These are phyloP conservation scores for Cyberlindnera meyerae DNA, from an alignment of 805 yeast genomes.

Conservation along the genomic window DNA sequence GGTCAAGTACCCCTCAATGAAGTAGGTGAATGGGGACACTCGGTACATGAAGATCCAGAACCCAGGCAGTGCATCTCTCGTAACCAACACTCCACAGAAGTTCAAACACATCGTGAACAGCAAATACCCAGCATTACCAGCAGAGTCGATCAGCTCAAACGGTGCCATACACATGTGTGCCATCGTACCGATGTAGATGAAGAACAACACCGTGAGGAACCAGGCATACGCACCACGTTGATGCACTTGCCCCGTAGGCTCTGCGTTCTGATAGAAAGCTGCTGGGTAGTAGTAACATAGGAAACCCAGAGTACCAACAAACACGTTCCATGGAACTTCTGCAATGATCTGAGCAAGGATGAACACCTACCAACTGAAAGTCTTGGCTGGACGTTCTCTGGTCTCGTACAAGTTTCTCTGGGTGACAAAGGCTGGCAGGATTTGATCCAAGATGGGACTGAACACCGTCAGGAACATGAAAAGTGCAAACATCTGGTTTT, in stretches of 20 bases:
- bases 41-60: slow-evolving; percentile 82
- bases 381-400: slow-evolving; percentile 68
- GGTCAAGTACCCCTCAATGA: slow-evolving; percentile 50
- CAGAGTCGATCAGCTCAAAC: slow-evolving; percentile 53
- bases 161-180: slow-evolving; percentile 59
- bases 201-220: slow-evolving; percentile 42
- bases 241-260: slow-evolving; percentile 5
- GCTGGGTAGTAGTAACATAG: slow-evolving; percentile 70
- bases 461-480: slow-evolving; percentile 62
- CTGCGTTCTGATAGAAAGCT: slow-evolving; percentile 36
- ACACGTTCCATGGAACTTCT: slow-evolving; percentile 61
- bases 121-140: slow-evolving; percentile 55
- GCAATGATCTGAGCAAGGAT: slow-evolving; percentile 56
- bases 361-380: slow-evolving; percentile 63
- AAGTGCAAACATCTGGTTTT: slow-evolving; percentile 74
- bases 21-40: slow-evolving; percentile 64
- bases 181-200: slow-evolving; percentile 49
- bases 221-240: slow-evolving; percentile 29
- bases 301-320: slow-evolving; percentile 59
- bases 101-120: slow-evolving; percentile 58
- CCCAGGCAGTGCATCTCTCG: slow-evolving; percentile 55
- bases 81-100: slow-evolving; percentile 75
- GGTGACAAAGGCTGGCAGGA: slow-evolving; percentile 53
- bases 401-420: slow-evolving; percentile 69
- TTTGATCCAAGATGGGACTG: slow-evolving; percentile 56